Evolutionary conservation across 768 basidiomycete genomes (phyloP).

Genomic region (Paxillus rubicundulus): DNA sequence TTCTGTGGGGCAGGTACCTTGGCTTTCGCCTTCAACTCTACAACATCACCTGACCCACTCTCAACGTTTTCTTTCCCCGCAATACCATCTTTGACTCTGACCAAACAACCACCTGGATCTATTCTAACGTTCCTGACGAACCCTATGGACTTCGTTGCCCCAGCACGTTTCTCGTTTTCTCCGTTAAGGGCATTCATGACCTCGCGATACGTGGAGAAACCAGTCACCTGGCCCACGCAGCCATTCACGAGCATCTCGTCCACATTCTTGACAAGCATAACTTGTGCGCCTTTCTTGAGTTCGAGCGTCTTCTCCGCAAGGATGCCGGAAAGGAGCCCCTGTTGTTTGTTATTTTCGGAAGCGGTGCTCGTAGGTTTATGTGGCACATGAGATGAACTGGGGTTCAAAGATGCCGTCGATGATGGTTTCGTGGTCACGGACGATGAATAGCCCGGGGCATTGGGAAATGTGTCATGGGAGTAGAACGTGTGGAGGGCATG

Average conservation of each 20-base stretch:
- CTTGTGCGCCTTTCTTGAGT: conserved; percentile 62
- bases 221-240: conserved; percentile 58
- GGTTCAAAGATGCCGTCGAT: neutral
- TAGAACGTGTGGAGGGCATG: conserved; percentile 42
- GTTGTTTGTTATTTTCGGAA: conserved; percentile 35
- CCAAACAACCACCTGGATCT: conserved; percentile 26
- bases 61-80: conserved; percentile 36
- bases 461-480: conserved; percentile 48
- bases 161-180: conserved; percentile 26
- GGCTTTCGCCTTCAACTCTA: conserved; percentile 19
- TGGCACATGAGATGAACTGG: conserved; percentile 22
- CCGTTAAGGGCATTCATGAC: conserved; percentile 14
- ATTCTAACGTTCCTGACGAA: conserved; percentile 36
- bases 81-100: conserved; percentile 2
- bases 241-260: conserved; percentile 66
- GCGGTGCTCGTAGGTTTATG: conserved; percentile 23
- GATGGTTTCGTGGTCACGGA: neutral
- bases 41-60: conserved; percentile 9
- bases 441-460: neutral
- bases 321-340: conserved; percentile 57
- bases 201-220: conserved; percentile 40
- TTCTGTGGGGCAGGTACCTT: conserved; percentile 32
- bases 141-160: conserved; percentile 29
- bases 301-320: conserved; percentile 55
- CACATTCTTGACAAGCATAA: conserved; percentile 71